Evolutionary conservation across 768 basidiomycete species (phyloP).

Genomic region (Suillus spraguei): DNA sequence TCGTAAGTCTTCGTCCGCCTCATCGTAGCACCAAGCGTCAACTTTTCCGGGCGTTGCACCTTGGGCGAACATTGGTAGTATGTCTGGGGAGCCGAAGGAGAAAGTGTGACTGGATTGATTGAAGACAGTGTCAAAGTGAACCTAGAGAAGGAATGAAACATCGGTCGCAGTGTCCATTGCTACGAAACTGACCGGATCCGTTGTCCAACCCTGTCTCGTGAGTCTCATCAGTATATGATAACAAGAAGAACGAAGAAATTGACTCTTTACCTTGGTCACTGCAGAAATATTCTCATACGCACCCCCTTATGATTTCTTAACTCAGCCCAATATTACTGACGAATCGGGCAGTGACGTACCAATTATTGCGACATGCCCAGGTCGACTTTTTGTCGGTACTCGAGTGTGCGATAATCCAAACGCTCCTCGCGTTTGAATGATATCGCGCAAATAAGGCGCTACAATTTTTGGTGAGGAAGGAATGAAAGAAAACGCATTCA

Average conservation of each 20-base stretch:
- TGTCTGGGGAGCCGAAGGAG: constrained; percentile 88
- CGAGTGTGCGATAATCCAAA: constrained; percentile 86
- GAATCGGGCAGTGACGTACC: constrained; percentile 41
- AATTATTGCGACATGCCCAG: constrained; percentile 88
- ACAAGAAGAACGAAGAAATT: not conserved
- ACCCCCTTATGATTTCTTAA: constrained; percentile 51
- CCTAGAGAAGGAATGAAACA: constrained; percentile 27
- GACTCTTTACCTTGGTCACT: constrained; percentile 67
- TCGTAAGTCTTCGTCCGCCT: constrained; percentile 83
- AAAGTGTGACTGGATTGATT: constrained; percentile 79
- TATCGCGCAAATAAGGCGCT: constrained; percentile 74
- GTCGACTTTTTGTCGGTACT: constrained; percentile 86
- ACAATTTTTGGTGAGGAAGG: constrained; percentile 59
- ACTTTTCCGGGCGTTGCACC: constrained; percentile 74
- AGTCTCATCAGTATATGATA: not conserved
- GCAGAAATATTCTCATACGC: constrained; percentile 93
- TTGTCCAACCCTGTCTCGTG: constrained; percentile 72
- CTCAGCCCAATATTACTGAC: constrained; percentile 9
- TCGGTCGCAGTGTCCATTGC: not conserved
- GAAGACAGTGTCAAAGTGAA: constrained; percentile 88
- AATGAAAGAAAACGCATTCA: constrained; percentile 54
- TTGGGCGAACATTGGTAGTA: constrained; percentile 84
- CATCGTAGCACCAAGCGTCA: constrained; percentile 73
- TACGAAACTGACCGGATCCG: constrained; percentile 60
- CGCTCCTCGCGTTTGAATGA: constrained; percentile 66